These are phyloP conservation scores for Coemansia sp. DNA, from an alignment of 192 early-diverging fungal genomes.

Conservation along the genomic window DNA sequence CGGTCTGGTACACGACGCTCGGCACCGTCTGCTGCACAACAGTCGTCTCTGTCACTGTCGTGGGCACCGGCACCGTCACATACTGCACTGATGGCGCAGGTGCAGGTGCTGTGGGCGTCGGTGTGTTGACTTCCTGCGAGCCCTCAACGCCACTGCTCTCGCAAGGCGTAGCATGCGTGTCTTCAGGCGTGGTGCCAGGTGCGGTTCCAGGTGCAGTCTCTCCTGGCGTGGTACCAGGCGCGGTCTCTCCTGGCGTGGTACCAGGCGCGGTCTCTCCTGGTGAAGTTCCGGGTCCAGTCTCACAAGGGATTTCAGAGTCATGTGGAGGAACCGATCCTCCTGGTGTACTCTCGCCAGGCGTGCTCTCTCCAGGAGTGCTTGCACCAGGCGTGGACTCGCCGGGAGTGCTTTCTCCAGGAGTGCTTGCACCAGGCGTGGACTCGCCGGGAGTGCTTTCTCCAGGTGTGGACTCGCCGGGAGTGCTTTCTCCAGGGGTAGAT, in stretches of 20 bases:
- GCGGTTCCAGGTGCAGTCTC: constrained; percentile 10
- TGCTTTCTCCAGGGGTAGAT: not conserved
- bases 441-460: constrained; percentile 8
- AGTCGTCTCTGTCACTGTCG: constrained; percentile 29
- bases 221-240: constrained; percentile 8
- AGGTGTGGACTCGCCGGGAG: constrained; percentile 6
- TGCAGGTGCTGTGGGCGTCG: constrained; percentile 7
- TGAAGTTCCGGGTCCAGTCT: constrained; percentile 10
- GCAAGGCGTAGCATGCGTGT: constrained; percentile 2
- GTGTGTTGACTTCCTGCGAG: constrained; percentile 6
- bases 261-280: constrained; percentile 9
- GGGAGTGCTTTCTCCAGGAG: constrained; percentile 13
- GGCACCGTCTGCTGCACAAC: constrained; percentile 36
- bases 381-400: constrained; percentile 7
- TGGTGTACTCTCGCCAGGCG: not conserved
- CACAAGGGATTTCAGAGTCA: constrained; percentile 1
- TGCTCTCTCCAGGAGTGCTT: constrained; percentile 1
- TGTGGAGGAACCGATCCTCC: not conserved
- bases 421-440: constrained; percentile 9
- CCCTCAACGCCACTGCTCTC: constrained; percentile 13
- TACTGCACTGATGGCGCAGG: constrained; percentile 11
- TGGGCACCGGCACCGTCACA: constrained; percentile 27
- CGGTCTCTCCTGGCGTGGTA: constrained; percentile 5
- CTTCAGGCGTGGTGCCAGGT: constrained; percentile 6
- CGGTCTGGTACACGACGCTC: constrained; percentile 31